Base-by-base conservation (phyloP, 2,329 filamentous ascomycete species). In the Aspergillus sojae region DNA sequence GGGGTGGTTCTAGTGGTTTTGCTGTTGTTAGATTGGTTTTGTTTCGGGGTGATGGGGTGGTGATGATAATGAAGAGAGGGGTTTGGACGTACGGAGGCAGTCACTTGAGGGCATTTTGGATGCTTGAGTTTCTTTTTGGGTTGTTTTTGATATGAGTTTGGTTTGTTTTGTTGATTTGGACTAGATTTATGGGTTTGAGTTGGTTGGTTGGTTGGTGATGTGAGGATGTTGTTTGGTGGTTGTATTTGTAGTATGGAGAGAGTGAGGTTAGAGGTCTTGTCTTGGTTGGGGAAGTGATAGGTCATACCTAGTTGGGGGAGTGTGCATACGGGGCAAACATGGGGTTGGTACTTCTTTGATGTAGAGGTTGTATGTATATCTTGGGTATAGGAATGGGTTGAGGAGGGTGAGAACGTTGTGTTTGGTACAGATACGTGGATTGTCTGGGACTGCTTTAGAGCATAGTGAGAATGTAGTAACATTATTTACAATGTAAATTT, bases 1-100 rank as follows among this genome's bases (percentile, higher is more conserved):
- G 71, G 12, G 69, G 67, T 14, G 72, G 72, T 4, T 74, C 72
- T 75, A 16, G 23, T 14, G 32, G 9, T 34, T 39, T 28, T 12
- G 10, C 9, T 21, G 9, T 19, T 30, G 12, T 48, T 16, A 16
- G 11, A 26, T 28, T 10, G 19, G 12, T 36, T 12, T 10, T 11
- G 9, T 34, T 34, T 34, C 2, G 30, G 30, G 30, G 10, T 34
- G 32, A 34, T 52, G n/a, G 36, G 28, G 30, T 10, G 9, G 30
- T 32, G 30, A 11, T 16, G 5, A 11, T 30, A 1, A 26, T 5
- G 26, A 26, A 5, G 26, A 26, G 26, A 26, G 19, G 32, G 11
- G 28, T 19, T 34, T 19, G 3, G 32, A 23, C 48, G 26, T 43
- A 64, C 62, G 62, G 32, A 64, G 59, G 26, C n/a, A n/a, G 41